phyloP scores from a whole-genome alignment of 192 early-diverging fungal species.

The Dispira simplex region DNA sequence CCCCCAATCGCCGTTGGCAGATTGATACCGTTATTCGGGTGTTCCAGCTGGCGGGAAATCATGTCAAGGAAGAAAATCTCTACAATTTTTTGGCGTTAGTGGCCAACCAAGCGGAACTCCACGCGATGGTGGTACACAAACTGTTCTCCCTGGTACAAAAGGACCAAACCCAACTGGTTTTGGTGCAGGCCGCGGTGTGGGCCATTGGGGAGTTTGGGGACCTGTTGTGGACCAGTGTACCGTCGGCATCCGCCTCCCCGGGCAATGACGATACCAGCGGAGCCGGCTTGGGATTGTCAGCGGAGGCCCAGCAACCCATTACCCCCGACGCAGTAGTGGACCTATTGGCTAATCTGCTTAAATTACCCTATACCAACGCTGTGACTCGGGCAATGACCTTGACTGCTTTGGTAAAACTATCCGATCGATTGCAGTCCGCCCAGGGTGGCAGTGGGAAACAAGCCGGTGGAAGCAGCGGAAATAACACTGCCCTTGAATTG shows the following conservation, averaged over 20 bases:
- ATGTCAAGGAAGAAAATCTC: constrained; percentile 60
- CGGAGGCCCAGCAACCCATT: background rate
- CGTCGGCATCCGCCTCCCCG: background rate
- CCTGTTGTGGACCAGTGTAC: constrained; percentile 37
- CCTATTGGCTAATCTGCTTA: constrained; percentile 56
- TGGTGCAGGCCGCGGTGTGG: constrained; percentile 85
- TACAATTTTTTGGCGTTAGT: constrained; percentile 81
- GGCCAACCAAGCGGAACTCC: constrained; percentile 58
- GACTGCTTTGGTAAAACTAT: constrained; percentile 79
- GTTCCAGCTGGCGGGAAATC: constrained; percentile 52
- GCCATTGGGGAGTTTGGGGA: constrained; percentile 96
- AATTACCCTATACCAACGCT: constrained; percentile 64
- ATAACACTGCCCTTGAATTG: background rate
- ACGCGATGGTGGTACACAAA: constrained; percentile 81
- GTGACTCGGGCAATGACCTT: constrained; percentile 68
- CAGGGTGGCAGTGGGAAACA: too few relatives aligned
- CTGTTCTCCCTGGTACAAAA: constrained; percentile 67
- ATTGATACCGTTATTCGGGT: constrained; percentile 89
- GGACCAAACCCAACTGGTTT: constrained; percentile 63
- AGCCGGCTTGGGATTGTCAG: background rate
- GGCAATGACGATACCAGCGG: background rate
- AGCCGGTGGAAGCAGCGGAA: background rate
- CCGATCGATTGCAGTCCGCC: constrained; percentile 53
- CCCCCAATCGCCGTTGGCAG: constrained; percentile 94
- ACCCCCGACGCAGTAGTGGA: constrained; percentile 51